phyloP scores from a whole-genome alignment of 1,139 yeast species.

The Scheffersomyces insectosa region DNA sequence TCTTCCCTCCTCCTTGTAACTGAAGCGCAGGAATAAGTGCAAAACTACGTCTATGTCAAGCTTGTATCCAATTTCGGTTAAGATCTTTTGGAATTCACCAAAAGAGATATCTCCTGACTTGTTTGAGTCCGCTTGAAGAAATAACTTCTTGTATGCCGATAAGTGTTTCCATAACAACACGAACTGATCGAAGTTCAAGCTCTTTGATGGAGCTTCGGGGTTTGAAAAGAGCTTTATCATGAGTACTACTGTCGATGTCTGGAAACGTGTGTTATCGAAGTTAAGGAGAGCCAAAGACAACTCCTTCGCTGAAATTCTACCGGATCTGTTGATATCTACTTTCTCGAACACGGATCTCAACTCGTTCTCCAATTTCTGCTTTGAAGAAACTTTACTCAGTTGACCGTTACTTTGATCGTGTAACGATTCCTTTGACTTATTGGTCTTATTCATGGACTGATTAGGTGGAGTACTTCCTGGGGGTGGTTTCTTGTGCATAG shows the following conservation, averaged over 20 bases:
- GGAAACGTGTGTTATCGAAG: constrained; percentile 65
- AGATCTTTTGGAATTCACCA: constrained; percentile 67
- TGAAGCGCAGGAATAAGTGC: constrained; percentile 61
- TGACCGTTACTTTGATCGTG: constrained; percentile 5
- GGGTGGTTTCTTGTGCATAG: constrained; percentile 15
- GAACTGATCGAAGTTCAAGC: constrained; percentile 63
- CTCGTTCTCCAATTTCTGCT: constrained; percentile 49
- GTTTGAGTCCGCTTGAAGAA: constrained; percentile 63
- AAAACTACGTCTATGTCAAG: constrained; percentile 62
- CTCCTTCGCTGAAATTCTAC: constrained; percentile 59
- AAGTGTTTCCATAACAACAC: constrained; percentile 72
- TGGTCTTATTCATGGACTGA: constrained; percentile 3
- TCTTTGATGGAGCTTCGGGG: constrained; percentile 33
- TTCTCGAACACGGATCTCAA: constrained; percentile 55
- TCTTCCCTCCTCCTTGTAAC: constrained; percentile 39
- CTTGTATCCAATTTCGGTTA: constrained; percentile 70
- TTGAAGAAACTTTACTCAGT: constrained; percentile 16
- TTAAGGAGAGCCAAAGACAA: constrained; percentile 63
- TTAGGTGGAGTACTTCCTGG: constrained; percentile 7
- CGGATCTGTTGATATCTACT: constrained; percentile 56
- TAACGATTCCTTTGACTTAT: constrained; percentile 1
- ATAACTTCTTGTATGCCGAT: constrained; percentile 69
- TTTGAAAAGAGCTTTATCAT: constrained; percentile 65
- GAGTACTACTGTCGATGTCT: constrained; percentile 59
- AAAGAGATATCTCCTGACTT: constrained; percentile 62